Conservation (phyloP, 345 rosid species). For the Passiflora organensis region DNA sequence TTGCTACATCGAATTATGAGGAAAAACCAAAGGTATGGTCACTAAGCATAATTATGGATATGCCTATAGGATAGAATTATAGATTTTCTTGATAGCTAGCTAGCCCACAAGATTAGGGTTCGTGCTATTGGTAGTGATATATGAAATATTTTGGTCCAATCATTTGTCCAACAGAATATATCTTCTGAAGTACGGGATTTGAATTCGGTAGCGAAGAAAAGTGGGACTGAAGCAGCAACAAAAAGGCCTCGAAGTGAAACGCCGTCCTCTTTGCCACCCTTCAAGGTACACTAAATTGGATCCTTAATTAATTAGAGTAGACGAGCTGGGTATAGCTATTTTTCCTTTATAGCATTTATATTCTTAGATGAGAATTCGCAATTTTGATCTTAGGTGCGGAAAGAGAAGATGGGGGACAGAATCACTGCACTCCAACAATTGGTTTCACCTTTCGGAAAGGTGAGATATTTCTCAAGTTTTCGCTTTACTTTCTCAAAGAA, state of each 20-base stretch:
- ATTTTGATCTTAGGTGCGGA: constrained; percentile 63
- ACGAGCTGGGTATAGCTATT: background rate
- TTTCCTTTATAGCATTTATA: background rate
- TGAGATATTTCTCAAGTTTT: constrained; percentile 25
- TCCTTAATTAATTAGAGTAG: constrained; percentile 1
- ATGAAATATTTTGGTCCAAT: background rate
- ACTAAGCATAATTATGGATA: background rate
- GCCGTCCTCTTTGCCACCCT: constrained; percentile 73
- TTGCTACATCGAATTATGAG: constrained; percentile 37
- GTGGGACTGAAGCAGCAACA: constrained; percentile 45
- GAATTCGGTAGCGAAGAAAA: constrained; percentile 53
- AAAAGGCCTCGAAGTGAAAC: constrained; percentile 79
- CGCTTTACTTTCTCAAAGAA: constrained; percentile 14
- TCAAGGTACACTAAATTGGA: constrained; percentile 52
- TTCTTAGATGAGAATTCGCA: constrained; percentile 18
- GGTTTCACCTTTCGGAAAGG: constrained; percentile 99
- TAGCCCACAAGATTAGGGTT: constrained; percentile 22
- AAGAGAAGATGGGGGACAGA: constrained; percentile 99
- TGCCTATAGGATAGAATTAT: background rate
- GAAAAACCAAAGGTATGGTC: constrained; percentile 34
- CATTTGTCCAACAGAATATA: constrained; percentile 30
- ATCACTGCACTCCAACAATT: constrained; percentile 99
- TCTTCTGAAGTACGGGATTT: constrained; percentile 52
- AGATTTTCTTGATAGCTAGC: background rate
- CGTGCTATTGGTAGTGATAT: constrained; percentile 10